These are phyloP conservation scores for Thelonectria discophora DNA, from an alignment of 2,329 filamentous ascomycete genomes.

Conservation along the genomic window DNA sequence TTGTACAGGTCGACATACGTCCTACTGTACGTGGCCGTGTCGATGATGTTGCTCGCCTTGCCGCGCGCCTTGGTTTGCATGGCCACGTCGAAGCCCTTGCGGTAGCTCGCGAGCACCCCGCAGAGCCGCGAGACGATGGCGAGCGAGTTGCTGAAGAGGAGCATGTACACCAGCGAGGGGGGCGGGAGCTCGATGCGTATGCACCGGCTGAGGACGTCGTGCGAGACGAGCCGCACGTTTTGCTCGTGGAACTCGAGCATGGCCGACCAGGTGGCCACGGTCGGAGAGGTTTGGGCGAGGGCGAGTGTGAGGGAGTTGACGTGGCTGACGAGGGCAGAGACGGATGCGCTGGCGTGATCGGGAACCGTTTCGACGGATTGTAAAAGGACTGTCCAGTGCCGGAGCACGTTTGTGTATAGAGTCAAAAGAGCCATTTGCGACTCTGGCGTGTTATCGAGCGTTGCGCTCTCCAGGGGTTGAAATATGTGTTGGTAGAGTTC, in stretches of 20 bases:
- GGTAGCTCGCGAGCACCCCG: conserved; percentile 75
- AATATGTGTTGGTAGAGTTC: conserved; percentile 62
- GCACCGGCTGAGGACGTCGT: conserved; percentile 58
- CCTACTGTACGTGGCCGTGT: conserved; percentile 60
- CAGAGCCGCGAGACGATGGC: conserved; percentile 74
- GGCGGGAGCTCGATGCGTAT: conserved; percentile 76
- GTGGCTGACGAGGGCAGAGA: conserved; percentile 57
- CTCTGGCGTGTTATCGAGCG: conserved; percentile 58
- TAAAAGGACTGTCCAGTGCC: conserved; percentile 63
- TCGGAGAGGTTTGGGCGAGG: conserved; percentile 63
- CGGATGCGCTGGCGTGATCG: conserved; percentile 47
- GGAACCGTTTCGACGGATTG: conserved; percentile 51
- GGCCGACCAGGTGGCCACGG: conserved; percentile 58
- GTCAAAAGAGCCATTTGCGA: conserved; percentile 69
- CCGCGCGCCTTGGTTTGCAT: conserved; percentile 54
- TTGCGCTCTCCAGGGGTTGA: conserved; percentile 58
- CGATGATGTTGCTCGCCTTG: conserved; percentile 41
- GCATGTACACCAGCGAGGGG: conserved; percentile 72
- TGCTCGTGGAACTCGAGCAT: conserved; percentile 77
- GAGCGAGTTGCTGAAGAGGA: conserved; percentile 73
- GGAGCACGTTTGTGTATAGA: conserved; percentile 74
- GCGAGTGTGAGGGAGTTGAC: conserved; percentile 66
- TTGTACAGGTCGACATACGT: conserved; percentile 77
- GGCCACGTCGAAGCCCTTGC: conserved; percentile 75
- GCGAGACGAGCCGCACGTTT: conserved; percentile 64